These are phyloP conservation scores for Colletotrichum spaethianum DNA, from an alignment of 2,329 filamentous ascomycete genomes.

Conservation along the genomic window DNA sequence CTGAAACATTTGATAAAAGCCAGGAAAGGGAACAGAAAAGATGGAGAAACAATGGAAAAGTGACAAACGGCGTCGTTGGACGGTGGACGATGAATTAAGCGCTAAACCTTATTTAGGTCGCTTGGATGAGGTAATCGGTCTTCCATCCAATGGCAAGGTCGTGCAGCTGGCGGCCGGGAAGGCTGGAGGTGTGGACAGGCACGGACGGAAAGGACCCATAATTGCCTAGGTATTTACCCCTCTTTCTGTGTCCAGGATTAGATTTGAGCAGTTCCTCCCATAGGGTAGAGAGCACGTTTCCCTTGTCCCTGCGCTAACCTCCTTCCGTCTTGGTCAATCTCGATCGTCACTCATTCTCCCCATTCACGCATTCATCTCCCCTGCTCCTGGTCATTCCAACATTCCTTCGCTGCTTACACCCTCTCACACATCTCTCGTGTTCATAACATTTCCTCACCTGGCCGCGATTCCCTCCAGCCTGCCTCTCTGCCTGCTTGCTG, in stretches of 20 bases:
- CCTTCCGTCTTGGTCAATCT: slow-evolving; percentile 8
- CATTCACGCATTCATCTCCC: slow-evolving; percentile 13
- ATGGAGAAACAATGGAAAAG: not conserved
- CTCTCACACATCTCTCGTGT: not conserved
- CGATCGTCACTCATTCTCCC: slow-evolving; percentile 18
- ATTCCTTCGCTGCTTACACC: slow-evolving; percentile 29
- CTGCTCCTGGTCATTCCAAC: slow-evolving; percentile 31
- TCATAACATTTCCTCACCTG: slow-evolving; percentile 3
- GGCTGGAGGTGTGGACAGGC: not conserved
- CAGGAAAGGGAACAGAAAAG: not conserved
- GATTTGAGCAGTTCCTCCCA: slow-evolving; percentile 12
- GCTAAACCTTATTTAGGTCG: not conserved
- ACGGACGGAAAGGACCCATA: slow-evolving; percentile 25
- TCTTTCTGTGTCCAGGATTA: slow-evolving; percentile 24
- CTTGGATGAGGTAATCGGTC: slow-evolving; percentile 11
- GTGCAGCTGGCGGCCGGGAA: not conserved
- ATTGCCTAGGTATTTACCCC: slow-evolving; percentile 29
- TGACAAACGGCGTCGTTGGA: not conserved
- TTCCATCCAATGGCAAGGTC: not conserved
- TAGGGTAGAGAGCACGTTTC: slow-evolving; percentile 21
- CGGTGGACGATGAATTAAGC: not conserved
- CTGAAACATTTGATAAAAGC: not conserved
- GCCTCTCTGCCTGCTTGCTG: not conserved
- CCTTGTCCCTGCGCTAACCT: slow-evolving; percentile 25
- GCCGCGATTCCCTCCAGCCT: slow-evolving; percentile 9